Base-by-base conservation (phyloP, 2,329 filamentous ascomycete genomes). In the Colletotrichum sp. region DNA sequence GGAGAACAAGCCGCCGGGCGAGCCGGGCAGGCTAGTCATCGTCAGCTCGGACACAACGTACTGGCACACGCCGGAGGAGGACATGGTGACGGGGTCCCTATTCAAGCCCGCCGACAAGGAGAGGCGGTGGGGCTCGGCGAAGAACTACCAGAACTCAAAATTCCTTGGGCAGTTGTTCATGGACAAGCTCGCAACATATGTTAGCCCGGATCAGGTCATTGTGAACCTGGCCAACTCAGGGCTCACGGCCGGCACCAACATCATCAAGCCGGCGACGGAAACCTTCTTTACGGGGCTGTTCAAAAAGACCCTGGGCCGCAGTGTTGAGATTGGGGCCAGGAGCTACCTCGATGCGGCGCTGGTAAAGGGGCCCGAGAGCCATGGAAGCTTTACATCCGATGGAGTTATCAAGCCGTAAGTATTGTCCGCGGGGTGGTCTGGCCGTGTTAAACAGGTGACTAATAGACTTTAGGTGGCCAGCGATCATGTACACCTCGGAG, bases 151-250 rank as follows among this genome's bases (percentile, higher is more conserved):
- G 9, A 65, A 64, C 3, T 78, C 77, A 24, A 87, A 86, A 71
- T 80, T 82, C 0, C 78, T 87, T 0, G 78, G 79, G 3, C 82
- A 84, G 28, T 78, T 86, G 32, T 86, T 86, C 78, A 78, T 83
- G 4, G 78, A 78, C 76, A 84, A 85, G 68, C 77, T 88, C 0
- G 79, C 78, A 7, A 83, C 86, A 18, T 81, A 82, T 24, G 82
- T 88, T 1, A 81, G 81, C 2, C 77, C 84, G 0, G 82, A 87
- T 3, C 84, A 88, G 43, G 84, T 88, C 0, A 76, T 87, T 9
- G 80, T 90, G 55, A 90, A 89, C 68, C 75, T 88, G 2, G 87
- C 86, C 2, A 87, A 89, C 24, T 89, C 89, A 1, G 89, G 86
- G 0, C 81, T 84, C 60, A 82, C 85, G 9, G 84, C 82, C 43